Base-by-base conservation (phyloP, 2,329 filamentous ascomycete genomes). In the Diplocarpon rosae region DNA sequence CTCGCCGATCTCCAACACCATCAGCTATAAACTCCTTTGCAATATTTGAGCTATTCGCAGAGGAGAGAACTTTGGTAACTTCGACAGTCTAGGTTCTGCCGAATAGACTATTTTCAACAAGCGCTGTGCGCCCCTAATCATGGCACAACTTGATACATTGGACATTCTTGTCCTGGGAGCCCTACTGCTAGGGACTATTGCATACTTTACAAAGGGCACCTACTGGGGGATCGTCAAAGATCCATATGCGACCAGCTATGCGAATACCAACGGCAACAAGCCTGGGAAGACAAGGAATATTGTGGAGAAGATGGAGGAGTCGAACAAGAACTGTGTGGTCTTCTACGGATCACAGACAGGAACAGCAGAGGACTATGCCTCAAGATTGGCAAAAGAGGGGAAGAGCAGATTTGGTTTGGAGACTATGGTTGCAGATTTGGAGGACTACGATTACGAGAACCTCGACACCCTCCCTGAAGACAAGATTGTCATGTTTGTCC, bases 311-410 rank as follows among this genome's bases (percentile, higher is more conserved):
- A 84, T 98, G 80, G 85, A 95, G 16, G 88, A 96, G 70, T 81
- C 79, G 10, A 83, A 81, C 65, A 98, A 96, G 72, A 96, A 98
- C 70, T 95, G 90, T 65, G 83, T 98, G 53, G 83, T 98, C 59
- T 95, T 98, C 72, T 98, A 95, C 64, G 92, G 92, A 55, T 98
- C 92, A 28, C 92, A 98, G 69, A 98, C 92, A 15, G 92, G 92
- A 59, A 98, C 92, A 33, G 92, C 92, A 39, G 93, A 98, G 69
- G 92, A 98, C 66, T 98, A 98, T 62, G 93, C 92, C 54, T 94
- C 90, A 11, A 79, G 93, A 57, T 71, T 98, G 56, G 88, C 92
- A 54, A 98, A 98, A 73, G 92, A 98, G 67, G 92, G 92, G 60
- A 90, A 90, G 65, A 94, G 90, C 59, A 79, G 92, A 51, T 98